Evolutionary conservation across 2,329 filamentous ascomycete species (phyloP), one percentile per base, ranked within the genome.

Genomic region (Apiospora arundinis): DNA sequence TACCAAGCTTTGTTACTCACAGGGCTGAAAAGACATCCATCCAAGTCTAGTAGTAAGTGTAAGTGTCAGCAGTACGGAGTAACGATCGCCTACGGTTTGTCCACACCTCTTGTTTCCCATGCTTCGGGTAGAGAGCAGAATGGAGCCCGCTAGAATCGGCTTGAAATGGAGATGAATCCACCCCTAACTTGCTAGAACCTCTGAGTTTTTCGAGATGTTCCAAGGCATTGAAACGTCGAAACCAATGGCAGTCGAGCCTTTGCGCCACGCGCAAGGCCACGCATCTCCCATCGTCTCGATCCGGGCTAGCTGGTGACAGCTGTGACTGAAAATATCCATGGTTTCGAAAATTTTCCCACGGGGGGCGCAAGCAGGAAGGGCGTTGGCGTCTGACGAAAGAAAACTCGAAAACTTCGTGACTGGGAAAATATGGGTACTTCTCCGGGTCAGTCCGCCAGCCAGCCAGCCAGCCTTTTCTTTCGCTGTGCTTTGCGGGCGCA

Each of bases 161-260:
- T 21, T 63, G 56, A 40, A 40, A 63, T 63, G 56, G 56, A 56
- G 56, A n/a, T 21, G 56, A 63, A 40, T 32, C 56, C 56, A 63
- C 56, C 56, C 18, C 56, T 21, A n/a, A 63, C 18, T 21, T 21
- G 21, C 56, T 63, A 63, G 56, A n/a, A 40, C 32, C 32, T 63
- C 12, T 63, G 28, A 63, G 4, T 63, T 63, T 63, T 63, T 21
- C 21, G 11, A 32, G 3, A 5, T 40, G 3, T 63, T 40, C 56
- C 56, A 63, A 63, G 56, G 56, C 32, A 63, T n/a, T n/a, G n/a
- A n/a, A n/a, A n/a, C n/a, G n/a, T n/a, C 1, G 18, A 32, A 12
- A 63, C 52, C 52, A 63, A 63, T 63, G 3, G 32, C 32, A 0
- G 56, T 8, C 5, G 32, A n/a, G 9, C 1, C 56, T 11, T 21